Evolutionary conservation across 73 alveolate species (phyloP).

Genomic region (Tetrahymena elliotti): DNA sequence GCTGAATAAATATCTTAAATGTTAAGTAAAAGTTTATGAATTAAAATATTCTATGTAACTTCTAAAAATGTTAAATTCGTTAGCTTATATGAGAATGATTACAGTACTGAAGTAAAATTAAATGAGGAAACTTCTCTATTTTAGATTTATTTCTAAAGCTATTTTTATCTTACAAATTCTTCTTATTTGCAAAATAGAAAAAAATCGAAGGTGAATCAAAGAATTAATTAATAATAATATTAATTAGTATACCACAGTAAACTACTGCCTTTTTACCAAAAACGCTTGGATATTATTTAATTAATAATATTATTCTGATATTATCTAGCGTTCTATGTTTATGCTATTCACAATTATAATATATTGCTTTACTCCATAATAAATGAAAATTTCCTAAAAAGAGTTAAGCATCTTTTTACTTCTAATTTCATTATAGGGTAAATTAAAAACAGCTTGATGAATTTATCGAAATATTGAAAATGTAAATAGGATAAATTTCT

Average conservation of each 20-base stretch:
- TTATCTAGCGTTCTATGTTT: background rate
- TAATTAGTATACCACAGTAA: background rate
- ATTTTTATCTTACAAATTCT: background rate
- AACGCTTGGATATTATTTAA: background rate
- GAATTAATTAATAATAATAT: too few species aligned
- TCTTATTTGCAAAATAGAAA: background rate
- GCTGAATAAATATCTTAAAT: too few species aligned
- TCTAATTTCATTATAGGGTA: background rate
- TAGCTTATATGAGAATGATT: too few species aligned
- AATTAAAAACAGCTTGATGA: background rate
- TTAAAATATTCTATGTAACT: too few species aligned
- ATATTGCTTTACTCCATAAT: background rate
- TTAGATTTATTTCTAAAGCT: background rate
- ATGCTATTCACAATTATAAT: background rate
- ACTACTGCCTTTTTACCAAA: background rate
- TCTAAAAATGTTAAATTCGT: too few species aligned
- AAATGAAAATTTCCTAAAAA: background rate
- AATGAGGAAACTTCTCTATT: too few species aligned
- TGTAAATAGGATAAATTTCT: background rate
- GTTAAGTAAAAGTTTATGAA: too few species aligned
- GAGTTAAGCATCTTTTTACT: background rate
- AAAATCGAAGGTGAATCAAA: too few species aligned
- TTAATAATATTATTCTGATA: background rate
- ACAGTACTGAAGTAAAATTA: too few species aligned
- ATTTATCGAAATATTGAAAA: background rate